Conservation (phyloP, 2,329 filamentous ascomycete genomes). For the Epichloe gansuensis region DNA sequence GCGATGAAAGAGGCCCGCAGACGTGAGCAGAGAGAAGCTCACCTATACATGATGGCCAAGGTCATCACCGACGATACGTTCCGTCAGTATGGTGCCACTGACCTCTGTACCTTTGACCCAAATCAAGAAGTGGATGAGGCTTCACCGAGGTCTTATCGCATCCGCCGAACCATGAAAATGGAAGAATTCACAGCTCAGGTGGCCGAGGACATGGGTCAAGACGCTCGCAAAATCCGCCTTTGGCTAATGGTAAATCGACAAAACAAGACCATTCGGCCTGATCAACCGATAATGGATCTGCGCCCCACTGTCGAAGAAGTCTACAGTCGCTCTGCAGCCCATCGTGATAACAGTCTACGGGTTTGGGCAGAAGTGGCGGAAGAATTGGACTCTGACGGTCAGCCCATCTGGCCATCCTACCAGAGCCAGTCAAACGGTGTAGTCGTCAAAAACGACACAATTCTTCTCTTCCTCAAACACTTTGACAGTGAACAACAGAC, state of each 20-base stretch:
- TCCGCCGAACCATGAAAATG: slow-evolving; percentile 64
- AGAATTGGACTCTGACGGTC: slow-evolving; percentile 52
- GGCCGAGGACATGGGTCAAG: slow-evolving; percentile 54
- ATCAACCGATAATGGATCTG: slow-evolving; percentile 69
- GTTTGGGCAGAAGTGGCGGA: slow-evolving; percentile 77
- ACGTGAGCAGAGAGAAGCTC: slow-evolving; percentile 87
- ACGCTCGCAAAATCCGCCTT: slow-evolving; percentile 60
- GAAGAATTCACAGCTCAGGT: slow-evolving; percentile 60
- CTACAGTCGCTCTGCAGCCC: slow-evolving; percentile 37
- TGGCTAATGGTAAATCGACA: slow-evolving; percentile 99
- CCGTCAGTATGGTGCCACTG: slow-evolving; percentile 67
- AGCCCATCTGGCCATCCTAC: slow-evolving; percentile 57
- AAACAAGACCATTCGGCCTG: slow-evolving; percentile 89
- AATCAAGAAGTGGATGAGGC: slow-evolving; percentile 53
- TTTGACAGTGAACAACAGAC: slow-evolving; percentile 71
- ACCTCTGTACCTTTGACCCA: slow-evolving; percentile 59
- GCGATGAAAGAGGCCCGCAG: slow-evolving; percentile 60
- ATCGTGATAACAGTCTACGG: slow-evolving; percentile 60
- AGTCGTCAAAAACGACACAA: slow-evolving; percentile 46
- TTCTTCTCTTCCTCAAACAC: slow-evolving; percentile 84
- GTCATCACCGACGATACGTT: slow-evolving; percentile 77
- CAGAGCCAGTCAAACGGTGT: slow-evolving; percentile 43
- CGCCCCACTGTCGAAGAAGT: slow-evolving; percentile 66
- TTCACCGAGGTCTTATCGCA: slow-evolving; percentile 57
- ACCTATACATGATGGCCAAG: slow-evolving; percentile 77